Conservation (phyloP, 495 filamentous ascomycete species). For the Hyaloscypha hepaticicola region DNA sequence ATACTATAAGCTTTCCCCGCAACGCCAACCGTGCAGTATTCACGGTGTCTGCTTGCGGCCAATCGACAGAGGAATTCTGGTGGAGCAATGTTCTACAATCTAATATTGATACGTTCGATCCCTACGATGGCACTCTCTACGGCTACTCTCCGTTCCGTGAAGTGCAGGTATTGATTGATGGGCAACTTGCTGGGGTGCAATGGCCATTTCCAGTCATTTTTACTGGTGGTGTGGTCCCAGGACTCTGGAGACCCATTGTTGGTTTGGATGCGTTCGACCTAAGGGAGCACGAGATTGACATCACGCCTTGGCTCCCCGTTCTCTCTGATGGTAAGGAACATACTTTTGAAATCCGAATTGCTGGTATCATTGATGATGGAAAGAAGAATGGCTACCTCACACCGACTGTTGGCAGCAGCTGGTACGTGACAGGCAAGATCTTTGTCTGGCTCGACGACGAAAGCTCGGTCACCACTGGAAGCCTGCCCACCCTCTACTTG, state of each 20-base stretch:
- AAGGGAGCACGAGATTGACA: constrained; percentile 78
- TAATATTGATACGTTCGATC: constrained; percentile 60
- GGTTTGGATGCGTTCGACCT: constrained; percentile 85
- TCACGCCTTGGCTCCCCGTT: constrained; percentile 72
- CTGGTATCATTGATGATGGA: constrained; percentile 56
- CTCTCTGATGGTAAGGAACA: constrained; percentile 65
- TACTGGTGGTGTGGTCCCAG: constrained; percentile 81
- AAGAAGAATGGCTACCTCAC: constrained; percentile 49
- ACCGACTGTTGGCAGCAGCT: constrained; percentile 63
- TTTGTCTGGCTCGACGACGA: constrained; percentile 66
- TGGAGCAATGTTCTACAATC: constrained; percentile 75
- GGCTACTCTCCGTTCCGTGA: constrained; percentile 81
- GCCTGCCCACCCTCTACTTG: constrained; percentile 19
- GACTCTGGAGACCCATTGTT: constrained; percentile 80
- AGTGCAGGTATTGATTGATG: constrained; percentile 78
- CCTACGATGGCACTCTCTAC: constrained; percentile 55
- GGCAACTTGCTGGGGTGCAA: constrained; percentile 69
- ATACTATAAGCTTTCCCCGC: constrained; percentile 56
- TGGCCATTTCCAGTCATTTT: constrained; percentile 91
- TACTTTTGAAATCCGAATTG: constrained; percentile 69
- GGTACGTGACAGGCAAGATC: constrained; percentile 82
- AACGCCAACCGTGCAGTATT: constrained; percentile 70
- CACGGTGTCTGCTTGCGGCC: constrained; percentile 74
- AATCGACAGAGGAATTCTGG: constrained; percentile 85
- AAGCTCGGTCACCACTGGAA: constrained; percentile 50